Percentiles rank a stretch among this genome's conserved stretches.
Evolutionary conservation across 148 eudicot species (phyloP).

Genomic region (Chenopodium suecicum): DNA sequence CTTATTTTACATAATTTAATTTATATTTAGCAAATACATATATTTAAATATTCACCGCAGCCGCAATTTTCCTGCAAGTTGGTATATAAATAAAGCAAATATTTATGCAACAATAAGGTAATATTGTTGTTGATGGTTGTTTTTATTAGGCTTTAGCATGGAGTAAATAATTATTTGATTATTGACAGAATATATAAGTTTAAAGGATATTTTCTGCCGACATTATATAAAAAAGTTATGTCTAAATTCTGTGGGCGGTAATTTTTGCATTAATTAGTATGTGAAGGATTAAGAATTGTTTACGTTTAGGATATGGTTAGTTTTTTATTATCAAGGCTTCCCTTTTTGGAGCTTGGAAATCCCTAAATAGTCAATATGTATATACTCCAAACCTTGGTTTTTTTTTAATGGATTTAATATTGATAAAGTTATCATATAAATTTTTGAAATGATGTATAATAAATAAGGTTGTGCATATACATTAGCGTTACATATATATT

Average conservation of each 20-base stretch:
- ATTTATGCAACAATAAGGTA: background rate
- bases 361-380: background rate
- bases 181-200: background rate
- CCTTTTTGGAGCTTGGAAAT: conserved; percentile 11
- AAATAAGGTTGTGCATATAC: too few relatives aligned
- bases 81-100: background rate
- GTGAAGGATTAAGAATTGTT: background rate
- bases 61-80: conserved; percentile 26
- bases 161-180: background rate
- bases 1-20: background rate
- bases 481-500: too few relatives aligned
- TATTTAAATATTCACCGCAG: background rate
- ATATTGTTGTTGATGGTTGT: background rate
- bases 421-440: background rate
- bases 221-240: background rate
- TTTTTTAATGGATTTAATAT: background rate
- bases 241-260: conserved; percentile 14
- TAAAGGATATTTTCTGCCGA: conserved; percentile 2
- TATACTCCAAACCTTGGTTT: background rate
- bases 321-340: conserved; percentile 4
- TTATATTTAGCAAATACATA: background rate
- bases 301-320: background rate
- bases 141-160: background rate
- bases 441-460: too few relatives aligned
- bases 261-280: background rate